Evolutionary conservation across 192 early-diverging fungal species (phyloP).

Genomic region (Piromyces finnis): DNA sequence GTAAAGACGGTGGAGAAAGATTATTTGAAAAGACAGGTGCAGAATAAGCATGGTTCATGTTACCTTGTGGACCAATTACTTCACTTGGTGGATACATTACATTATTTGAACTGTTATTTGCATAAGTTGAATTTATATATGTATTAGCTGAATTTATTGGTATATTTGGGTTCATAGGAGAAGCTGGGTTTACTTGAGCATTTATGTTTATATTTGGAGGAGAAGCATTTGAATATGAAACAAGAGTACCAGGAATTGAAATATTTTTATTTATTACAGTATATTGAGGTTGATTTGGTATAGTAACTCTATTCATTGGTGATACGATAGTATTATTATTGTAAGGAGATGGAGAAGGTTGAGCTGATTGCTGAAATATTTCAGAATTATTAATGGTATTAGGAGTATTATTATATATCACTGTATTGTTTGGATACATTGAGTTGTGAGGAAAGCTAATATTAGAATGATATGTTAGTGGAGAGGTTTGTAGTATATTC

Average conservation of each 20-base stretch:
- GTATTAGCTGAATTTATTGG: not conserved
- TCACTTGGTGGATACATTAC: not conserved
- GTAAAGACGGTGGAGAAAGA: not conserved
- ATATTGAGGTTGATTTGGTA: not conserved
- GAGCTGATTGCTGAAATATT: no score
- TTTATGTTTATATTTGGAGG: no score
- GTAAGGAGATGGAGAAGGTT: not conserved
- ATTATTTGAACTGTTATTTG: not conserved
- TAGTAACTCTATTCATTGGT: not conserved
- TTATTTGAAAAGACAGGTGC: not conserved
- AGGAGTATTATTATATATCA: no score
- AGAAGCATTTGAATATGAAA: not conserved
- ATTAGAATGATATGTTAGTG: no score
- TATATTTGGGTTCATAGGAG: no score
- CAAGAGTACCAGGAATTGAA: not conserved
- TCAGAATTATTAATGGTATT: no score
- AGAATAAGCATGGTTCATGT: not conserved
- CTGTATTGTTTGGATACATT: no score
- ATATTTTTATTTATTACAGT: not conserved
- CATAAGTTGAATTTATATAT: not conserved
- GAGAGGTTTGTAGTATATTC: no score
- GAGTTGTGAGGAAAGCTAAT: no score
- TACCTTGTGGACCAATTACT: not conserved
- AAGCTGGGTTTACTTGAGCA: no score
- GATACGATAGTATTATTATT: not conserved